Base-by-base conservation (phyloP, 805 yeast genomes). In the Kuraishia cidri region DNA sequence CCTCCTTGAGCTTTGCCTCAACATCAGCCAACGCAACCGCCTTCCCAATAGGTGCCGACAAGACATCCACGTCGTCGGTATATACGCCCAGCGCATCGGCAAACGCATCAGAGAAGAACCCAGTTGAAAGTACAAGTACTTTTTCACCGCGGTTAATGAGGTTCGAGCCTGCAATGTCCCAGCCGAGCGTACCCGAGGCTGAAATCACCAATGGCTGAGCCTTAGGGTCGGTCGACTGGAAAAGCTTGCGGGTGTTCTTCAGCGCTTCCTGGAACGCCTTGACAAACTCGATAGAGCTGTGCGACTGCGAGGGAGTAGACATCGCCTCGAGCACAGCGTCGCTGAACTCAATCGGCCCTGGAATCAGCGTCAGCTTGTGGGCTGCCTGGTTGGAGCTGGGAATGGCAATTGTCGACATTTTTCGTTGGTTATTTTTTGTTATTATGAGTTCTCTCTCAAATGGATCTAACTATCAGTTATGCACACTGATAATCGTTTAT, bases 161-260 rank as follows among this genome's bases (percentile, higher is more conserved):
- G 59, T 90, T 88, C 22, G 94, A 69, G 17, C 80, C 94, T 26
- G 75, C 79, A 40, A 88, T 63, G 50, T 88, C 97, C 95, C 96
- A 88, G 24, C 97, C 97, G 26, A 88, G 67, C 14, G 97, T 86
- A 37, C 97, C 97, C 2, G 94, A 80, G 27, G 97, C 97, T 3
- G 92, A 69, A 36, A 90, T 52, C 11, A 90, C 83, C 38, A 83
- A 67, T 6, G 88, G 85, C 61, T 85, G 95, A 24, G 92, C 72
- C n/a, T 58, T 52, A 10, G 72, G 55, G 46, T 70, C 75, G 18
- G 74, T 61, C 19, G 90, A 76, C 50, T 78, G 71, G 70, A 88
- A 88, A 43, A 90, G 58, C 43, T 64, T 67, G 46, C 97, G 73
- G 45, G 85, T 68, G 54, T 76, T 73, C 46, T 66, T 56, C 48